Base-by-base conservation (phyloP, 2,329 filamentous ascomycete genomes). In the Alternaria panax region DNA sequence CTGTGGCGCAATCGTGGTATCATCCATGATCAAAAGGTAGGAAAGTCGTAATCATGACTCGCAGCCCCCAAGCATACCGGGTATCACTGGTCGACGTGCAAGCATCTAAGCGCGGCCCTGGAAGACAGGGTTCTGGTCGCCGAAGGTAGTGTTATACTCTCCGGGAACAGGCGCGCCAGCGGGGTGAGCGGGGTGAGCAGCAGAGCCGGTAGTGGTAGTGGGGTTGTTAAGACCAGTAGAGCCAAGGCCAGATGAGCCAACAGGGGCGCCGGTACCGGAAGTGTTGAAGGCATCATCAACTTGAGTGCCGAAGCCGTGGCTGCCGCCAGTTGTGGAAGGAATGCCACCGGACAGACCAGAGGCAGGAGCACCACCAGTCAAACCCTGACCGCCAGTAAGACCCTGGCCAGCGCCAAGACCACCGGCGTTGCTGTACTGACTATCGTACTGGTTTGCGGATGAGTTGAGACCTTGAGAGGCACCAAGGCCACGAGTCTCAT, bases 121-220 rank as follows among this genome's bases (percentile, higher is more conserved):
- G 66, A 80, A 74, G 40, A 82, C 80, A 5, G 80, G 79, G 76
- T 81, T 82, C 64, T 78, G 66, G 36, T 73, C 71, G 59, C 80
- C 80, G 36, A 82, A 74, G 2, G 75, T 73, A 51, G 80, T 82
- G 73, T 79, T 71, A 62, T 67, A 70, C 53, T 60, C 32, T 14
- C 51, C 45, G 16, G 58, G 34, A 9, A 63, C 54, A 14, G 64
- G 62, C 46, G 54, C 27, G 11, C 51, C 65, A 24, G 62, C 40
- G 41, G 67, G 64, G 20, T 62, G 51, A 30, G 63, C 64, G 18
- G 43, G 47, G 4, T 46, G 42, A 30, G 42, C 40, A 16, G 57
- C 24, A 55, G 64, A 62, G 16, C 47, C 45, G 38, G 60, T 66
- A 20, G 50, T 59, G 22, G 59, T 51, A 43, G 59, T 55, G 14